phyloP scores from a whole-genome alignment of 129 eudicot species.

The Rutidosis leptorrhynchoides region DNA sequence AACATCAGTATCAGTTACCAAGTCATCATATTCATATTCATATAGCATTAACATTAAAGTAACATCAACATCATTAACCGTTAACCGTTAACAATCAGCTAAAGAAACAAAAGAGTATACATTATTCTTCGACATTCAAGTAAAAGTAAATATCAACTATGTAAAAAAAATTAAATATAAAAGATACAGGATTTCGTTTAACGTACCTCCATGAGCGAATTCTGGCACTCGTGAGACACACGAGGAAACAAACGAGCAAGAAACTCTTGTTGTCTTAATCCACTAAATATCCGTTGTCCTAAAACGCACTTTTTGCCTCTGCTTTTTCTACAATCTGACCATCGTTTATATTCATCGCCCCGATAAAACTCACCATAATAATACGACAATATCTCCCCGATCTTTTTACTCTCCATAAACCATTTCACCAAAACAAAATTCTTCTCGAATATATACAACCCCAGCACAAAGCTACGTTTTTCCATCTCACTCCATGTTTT shows the following conservation, averaged over 20 bases:
- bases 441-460: conserved; percentile 67
- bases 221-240: conserved; percentile 44
- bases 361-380: conserved; percentile 58
- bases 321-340: conserved; percentile 57
- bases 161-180: neutral
- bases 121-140: neutral
- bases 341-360: conserved; percentile 43
- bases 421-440: conserved; percentile 47
- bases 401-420: conserved; percentile 53
- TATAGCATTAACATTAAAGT: neutral
- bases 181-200: neutral
- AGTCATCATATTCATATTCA: neutral
- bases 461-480: conserved; percentile 61
- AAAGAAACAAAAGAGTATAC: no score
- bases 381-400: conserved; percentile 48
- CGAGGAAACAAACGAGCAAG: conserved; percentile 45
- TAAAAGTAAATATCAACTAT: neutral
- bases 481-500: conserved; percentile 55
- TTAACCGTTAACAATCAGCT: neutral
- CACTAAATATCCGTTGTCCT: conserved; percentile 60
- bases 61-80: neutral
- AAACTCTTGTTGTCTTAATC: conserved; percentile 62
- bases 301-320: conserved; percentile 43
- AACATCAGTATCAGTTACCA: no score
- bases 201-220: conserved; percentile 56